Evolutionary conservation across 768 basidiomycete species (phyloP).

Genomic region (Leucocoprinus birnbaumii): DNA sequence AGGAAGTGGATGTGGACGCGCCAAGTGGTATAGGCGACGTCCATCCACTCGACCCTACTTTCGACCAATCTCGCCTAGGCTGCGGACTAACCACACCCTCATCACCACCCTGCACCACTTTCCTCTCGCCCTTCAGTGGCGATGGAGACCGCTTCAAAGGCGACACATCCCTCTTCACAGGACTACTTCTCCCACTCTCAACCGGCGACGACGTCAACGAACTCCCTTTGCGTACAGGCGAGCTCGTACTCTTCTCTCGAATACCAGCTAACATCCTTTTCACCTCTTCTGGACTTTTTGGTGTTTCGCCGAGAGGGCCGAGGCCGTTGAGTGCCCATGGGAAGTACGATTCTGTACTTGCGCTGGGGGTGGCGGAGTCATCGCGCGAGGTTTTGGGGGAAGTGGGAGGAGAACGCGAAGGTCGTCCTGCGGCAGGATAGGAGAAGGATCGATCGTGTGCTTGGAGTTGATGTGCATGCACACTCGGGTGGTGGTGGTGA

Average conservation of each 20-base stretch:
- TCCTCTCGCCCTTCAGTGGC: too few species aligned
- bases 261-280: conserved; percentile 18
- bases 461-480: too few species aligned
- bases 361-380: too few species aligned
- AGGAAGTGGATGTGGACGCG: background rate
- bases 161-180: background rate
- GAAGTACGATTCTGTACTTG: background rate
- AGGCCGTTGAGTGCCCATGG: background rate
- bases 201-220: conserved; percentile 6
- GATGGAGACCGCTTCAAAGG: background rate
- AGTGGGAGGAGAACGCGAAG: too few species aligned
- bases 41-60: conserved; percentile 6
- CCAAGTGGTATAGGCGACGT: background rate
- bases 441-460: background rate
- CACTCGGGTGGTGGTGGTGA: too few species aligned
- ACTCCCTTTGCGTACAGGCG: conserved; percentile 12
- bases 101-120: background rate
- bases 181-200: conserved; percentile 1
- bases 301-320: background rate
- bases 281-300: background rate
- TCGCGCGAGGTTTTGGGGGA: too few species aligned
- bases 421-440: background rate
- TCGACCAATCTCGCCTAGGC: conserved; percentile 6
- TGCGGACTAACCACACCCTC: background rate
- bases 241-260: conserved; percentile 23